Base-by-base conservation (phyloP, 2,329 filamentous ascomycete species). In the Lachnellula occidentalis region DNA sequence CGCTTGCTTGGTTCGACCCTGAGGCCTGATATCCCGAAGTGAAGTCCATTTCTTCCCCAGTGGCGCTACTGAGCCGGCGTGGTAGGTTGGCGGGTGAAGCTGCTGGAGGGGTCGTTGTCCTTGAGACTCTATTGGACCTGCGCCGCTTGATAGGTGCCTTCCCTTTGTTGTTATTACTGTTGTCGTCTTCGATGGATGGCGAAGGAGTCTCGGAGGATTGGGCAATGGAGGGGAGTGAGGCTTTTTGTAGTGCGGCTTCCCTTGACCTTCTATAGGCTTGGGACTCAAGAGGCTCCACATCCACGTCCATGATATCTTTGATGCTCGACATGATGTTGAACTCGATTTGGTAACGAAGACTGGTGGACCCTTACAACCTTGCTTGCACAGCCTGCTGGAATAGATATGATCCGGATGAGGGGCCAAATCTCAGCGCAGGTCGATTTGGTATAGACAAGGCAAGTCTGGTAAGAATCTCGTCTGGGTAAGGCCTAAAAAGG, bases 241-340 rank as follows among this genome's bases (percentile, higher is more conserved):
- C 60, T 58, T 64, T 58, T 61, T 61, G 59, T 54, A 62, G 58
- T 42, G 63, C 61, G 57, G 65, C 64, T 60, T 64, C 62, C 58
- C 57, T 61, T 31, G 62, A 61, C 62, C 62, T 67, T 64, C 60
- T 66, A 66, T 66, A 67, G 51, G 65, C 64, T 59, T 69, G 66
- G 53, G 66, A 69, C 46, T 67, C 60, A 31, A 70, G 61, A 48
- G 67, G 66, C 57, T 70, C 67, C 42, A 69, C 66, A 57, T 70
- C 68, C 34, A 68, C 66, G 59, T 70, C 66, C 66, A 70, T 69
- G 50, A 70, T 70, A 60, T 69, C 66, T 61, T 66, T 66, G 59
- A 70, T 59, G 59, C 64, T 68, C 57, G 66, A 66, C 68, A 70
- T 70, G 56, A 58, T 65, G 55, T 48, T 53, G 50, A 54, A 56